Evolutionary conservation across 108 stramenopile species (phyloP).

Genomic region (Skeletonema grethae): DNA sequence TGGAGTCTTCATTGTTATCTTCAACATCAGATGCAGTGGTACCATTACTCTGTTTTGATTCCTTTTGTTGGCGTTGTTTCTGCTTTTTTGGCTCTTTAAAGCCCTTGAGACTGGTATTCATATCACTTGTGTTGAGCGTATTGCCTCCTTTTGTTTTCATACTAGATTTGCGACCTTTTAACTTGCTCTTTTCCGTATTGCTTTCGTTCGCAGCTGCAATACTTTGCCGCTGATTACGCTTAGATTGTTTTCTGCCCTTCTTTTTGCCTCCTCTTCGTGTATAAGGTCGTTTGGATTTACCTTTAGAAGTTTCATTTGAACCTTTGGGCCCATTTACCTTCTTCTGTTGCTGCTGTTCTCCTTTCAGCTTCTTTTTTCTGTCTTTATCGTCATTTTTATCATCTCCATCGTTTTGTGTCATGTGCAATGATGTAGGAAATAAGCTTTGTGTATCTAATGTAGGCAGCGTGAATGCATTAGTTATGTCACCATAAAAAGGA

Average conservation of each 20-base stretch:
- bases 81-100: constrained; percentile 24
- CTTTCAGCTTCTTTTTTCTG: constrained; percentile 1
- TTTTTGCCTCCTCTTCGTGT: neutral
- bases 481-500: constrained; percentile 1
- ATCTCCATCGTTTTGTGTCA: constrained; percentile 3
- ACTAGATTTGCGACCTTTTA: neutral
- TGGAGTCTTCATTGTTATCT: constrained; percentile 15
- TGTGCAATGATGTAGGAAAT: neutral
- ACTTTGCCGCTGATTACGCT: neutral
- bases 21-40: neutral
- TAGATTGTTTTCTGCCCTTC: constrained; percentile 2
- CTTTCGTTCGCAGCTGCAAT: neutral
- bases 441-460: neutral
- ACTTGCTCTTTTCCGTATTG: neutral
- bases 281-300: constrained; percentile 14
- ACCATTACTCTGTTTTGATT: constrained; percentile 5
- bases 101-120: constrained; percentile 44
- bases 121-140: constrained; percentile 24
- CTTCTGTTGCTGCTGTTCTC: constrained; percentile 1
- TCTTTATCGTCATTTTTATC: constrained; percentile 6
- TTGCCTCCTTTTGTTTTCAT: constrained; percentile 1
- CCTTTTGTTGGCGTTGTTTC: neutral
- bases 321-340: constrained; percentile 12
- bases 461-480: neutral
- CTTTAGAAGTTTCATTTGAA: neutral